These are phyloP conservation scores for Sisymbrium altissimum DNA, from an alignment of 345 rosid species.

Conservation along the genomic window DNA sequence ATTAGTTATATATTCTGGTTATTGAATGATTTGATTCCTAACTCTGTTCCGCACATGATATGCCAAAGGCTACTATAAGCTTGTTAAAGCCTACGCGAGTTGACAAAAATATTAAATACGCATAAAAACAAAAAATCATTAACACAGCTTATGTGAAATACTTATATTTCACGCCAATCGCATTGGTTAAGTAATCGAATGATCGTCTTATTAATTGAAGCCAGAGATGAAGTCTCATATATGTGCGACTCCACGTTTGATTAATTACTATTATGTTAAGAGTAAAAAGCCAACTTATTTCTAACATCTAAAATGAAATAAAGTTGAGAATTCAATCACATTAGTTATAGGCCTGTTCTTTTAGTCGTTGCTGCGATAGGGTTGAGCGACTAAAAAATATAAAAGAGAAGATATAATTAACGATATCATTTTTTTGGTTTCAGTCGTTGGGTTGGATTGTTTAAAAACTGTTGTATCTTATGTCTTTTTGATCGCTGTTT, in stretches of 20 bases:
- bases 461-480: no score
- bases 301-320: no score
- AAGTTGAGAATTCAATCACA: no score
- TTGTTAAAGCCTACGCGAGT: not conserved
- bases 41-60: conserved; percentile 12
- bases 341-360: no score
- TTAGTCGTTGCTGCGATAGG: no score
- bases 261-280: not conserved
- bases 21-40: conserved; percentile 5
- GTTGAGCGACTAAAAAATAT: no score
- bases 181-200: not conserved
- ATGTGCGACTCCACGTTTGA: not conserved
- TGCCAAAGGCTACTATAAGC: not conserved
- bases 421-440: no score
- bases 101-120: not conserved
- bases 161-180: not conserved
- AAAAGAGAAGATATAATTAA: no score
- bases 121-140: not conserved
- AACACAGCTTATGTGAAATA: not conserved
- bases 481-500: no score
- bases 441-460: no score
- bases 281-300: no score
- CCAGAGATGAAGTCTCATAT: not conserved
- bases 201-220: not conserved
- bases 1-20: not conserved